Evolutionary conservation across 371 early-diverging fungal genomes (phyloP), one percentile per base, ranked within the genome.

Genomic region (Zopfochytrium polystomum): DNA sequence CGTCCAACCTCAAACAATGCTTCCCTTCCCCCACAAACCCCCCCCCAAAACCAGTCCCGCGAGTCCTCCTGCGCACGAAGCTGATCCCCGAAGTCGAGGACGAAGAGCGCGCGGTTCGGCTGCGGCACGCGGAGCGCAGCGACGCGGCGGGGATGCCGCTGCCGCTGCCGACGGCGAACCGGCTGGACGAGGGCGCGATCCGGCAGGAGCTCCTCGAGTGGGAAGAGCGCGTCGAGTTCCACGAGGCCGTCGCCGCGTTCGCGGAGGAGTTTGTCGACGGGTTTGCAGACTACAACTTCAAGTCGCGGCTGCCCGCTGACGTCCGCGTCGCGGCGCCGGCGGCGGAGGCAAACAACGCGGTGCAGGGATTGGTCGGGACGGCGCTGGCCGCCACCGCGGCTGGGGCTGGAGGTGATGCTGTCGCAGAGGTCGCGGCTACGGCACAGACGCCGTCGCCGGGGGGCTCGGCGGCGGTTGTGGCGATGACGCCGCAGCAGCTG

Each of bases 21-120:
- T 47, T 47, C 13, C 11, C 23, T 43, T 53, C 18, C n/a, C 23
- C n/a, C 0, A 2, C 4, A 1, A 20, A 9, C 9, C 11, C 20
- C 15, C 18, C 34, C 22, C 34, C 13, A 23, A 29, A 18, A n/a
- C 20, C 35, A n/a, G 63, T 62, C 60, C 15, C 66, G 67, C 9
- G 56, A 62, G n/a, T 38, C 65, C 27, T 29, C 58, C 38, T 49
- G 67, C 7, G 38, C n/a, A 67, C 67, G 7, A 67, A 67, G 52
- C 49, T 67, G 35, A 66, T 67, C 47, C 68, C 68, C 22, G 68
- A 67, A 34, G 65, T 67, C 26, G 66, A 65, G 48, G 68, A 66
- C 11, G 35, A 5, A 20, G 60, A 59, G 44, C 29, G 30, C 26
- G 20, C 11, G 7, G 18, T 31, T 6, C 55, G 22, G 30, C 20